phyloP scores from a whole-genome alignment of 805 yeast genomes.

The Kregervanrija delftensis region DNA sequence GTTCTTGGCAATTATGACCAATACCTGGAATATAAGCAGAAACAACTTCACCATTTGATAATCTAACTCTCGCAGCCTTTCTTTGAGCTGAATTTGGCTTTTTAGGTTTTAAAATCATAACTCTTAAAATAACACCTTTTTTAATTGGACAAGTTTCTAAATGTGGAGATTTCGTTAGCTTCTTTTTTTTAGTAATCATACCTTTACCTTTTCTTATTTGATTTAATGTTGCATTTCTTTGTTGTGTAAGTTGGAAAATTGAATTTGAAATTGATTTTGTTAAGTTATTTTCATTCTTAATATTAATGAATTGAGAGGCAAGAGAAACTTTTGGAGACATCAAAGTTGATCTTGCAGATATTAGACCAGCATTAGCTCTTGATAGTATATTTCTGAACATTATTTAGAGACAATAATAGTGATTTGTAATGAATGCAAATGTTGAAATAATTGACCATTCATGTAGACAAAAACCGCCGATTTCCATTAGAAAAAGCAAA shows the following conservation, averaged over 20 bases:
- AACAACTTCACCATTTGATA: slow-evolving; percentile 81
- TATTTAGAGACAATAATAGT: too few relatives aligned
- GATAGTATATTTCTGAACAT: too few relatives aligned
- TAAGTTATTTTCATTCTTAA: not conserved
- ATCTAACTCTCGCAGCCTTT: slow-evolving; percentile 91
- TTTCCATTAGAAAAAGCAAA: too few relatives aligned
- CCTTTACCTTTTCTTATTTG: slow-evolving; percentile 66
- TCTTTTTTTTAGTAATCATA: slow-evolving; percentile 30
- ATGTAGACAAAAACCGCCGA: too few relatives aligned
- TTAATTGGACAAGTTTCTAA: slow-evolving; percentile 76
- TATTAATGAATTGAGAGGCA: too few relatives aligned
- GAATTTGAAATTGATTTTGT: slow-evolving; percentile 2
- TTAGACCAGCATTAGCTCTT: too few relatives aligned
- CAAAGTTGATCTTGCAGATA: too few relatives aligned
- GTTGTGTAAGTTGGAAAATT: slow-evolving; percentile 26
- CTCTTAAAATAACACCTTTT: slow-evolving; percentile 90
- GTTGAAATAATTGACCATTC: too few relatives aligned
- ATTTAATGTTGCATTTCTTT: slow-evolving; percentile 63
- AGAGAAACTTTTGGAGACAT: too few relatives aligned
- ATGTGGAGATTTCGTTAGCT: slow-evolving; percentile 67
- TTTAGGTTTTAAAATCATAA: slow-evolving; percentile 93
- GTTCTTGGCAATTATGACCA: slow-evolving; percentile 98
- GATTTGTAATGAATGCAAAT: too few relatives aligned
- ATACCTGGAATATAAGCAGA: slow-evolving; percentile 97
- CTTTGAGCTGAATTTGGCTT: slow-evolving; percentile 98